Evolutionary conservation across 2,329 filamentous ascomycete genomes (phyloP).

Genomic region (Apiospora rasikravindrae): DNA sequence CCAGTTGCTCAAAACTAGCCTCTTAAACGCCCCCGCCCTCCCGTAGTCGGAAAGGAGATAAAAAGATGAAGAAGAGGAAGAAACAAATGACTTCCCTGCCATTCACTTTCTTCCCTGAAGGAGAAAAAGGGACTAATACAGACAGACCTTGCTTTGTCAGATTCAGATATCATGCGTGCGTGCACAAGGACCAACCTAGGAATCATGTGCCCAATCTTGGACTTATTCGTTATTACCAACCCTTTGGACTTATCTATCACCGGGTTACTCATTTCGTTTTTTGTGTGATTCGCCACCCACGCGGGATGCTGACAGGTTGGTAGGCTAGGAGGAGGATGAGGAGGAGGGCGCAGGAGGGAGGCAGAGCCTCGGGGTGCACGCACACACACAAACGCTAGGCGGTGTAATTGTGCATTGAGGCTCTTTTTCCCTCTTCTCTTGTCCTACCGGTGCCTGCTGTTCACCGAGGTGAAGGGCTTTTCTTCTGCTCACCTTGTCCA

Average conservation of each 20-base stretch:
- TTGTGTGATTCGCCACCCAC: background rate
- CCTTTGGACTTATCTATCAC: background rate
- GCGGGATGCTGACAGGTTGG: slow-evolving; percentile 10
- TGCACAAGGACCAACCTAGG: background rate
- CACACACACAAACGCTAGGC: background rate
- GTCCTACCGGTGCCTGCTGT: background rate
- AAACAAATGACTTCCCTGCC: background rate
- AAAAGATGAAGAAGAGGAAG: background rate
- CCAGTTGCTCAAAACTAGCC: background rate
- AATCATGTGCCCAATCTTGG: background rate
- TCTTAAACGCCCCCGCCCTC: background rate
- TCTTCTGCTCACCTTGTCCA: background rate
- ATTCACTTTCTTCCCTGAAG: background rate
- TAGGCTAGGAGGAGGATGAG: background rate
- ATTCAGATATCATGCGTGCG: background rate
- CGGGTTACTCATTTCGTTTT: background rate
- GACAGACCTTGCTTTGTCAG: background rate
- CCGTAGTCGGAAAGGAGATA: background rate
- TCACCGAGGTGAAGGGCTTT: background rate
- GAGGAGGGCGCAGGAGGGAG: background rate
- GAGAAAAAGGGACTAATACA: background rate
- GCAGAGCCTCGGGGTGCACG: background rate
- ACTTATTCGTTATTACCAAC: background rate
- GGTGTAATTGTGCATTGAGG: slow-evolving; percentile 11
- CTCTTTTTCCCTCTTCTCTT: background rate